phyloP scores from a whole-genome alignment of 2,329 filamentous ascomycete species.

The Claviceps lovelessii region DNA sequence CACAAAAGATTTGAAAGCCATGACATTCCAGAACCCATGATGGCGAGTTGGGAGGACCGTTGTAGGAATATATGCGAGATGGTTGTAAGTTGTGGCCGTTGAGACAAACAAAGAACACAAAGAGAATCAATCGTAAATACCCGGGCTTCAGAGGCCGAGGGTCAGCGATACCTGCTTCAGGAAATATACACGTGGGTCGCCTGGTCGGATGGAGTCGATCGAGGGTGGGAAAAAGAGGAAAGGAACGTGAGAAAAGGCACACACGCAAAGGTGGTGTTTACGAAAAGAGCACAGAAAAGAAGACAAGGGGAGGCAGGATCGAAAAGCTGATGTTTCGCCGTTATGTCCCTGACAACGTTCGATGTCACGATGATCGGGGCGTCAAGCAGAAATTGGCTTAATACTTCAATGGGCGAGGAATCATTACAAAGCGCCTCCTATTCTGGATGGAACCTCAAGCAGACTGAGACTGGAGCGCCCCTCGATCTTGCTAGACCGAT shows the following conservation, averaged over 20 bases:
- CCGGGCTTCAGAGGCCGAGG: not conserved
- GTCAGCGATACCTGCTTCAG: conserved; percentile 1
- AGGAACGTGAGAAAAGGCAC: not conserved
- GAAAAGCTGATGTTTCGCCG: not conserved
- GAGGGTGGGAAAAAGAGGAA: not conserved
- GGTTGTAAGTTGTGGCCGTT: too few relatives aligned
- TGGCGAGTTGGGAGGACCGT: conserved; percentile 14
- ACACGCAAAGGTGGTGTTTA: not conserved
- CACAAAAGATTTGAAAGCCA: conserved; percentile 63
- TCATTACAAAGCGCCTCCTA: conserved; percentile 8
- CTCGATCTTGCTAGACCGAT: not conserved
- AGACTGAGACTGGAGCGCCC: not conserved
- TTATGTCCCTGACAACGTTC: not conserved
- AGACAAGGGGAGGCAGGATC: not conserved
- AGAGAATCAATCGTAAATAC: not conserved
- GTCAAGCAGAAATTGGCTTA: not conserved
- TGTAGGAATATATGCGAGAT: not conserved
- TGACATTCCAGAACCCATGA: conserved; percentile 51
- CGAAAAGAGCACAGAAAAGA: not conserved
- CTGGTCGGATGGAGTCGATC: not conserved
- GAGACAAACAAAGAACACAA: not conserved
- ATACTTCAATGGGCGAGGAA: not conserved
- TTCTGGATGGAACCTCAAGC: conserved; percentile 3
- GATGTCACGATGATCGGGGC: not conserved
- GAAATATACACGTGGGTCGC: conserved; percentile 2